Base-by-base conservation (phyloP, 208 protist genomes). In the Trypanosoma melophagium region DNA sequence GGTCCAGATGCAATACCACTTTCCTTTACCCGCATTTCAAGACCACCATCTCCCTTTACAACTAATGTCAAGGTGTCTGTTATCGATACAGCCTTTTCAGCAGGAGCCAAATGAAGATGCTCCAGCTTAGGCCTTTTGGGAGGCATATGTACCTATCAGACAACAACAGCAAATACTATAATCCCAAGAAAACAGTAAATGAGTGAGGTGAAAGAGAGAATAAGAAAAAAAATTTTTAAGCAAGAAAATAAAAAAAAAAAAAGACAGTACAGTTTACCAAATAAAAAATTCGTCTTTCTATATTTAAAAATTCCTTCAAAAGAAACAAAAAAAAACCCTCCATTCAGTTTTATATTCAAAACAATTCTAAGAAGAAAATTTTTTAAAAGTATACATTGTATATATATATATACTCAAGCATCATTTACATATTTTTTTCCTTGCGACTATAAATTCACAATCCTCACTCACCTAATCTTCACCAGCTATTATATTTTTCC, bases 21-120 rank as follows among this genome's bases (percentile, higher is more conserved):
- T 60, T 90, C 80, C 42, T 96, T 94, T n/a, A 94, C 88, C n/a
- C 87, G 84, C 84, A 94, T 86, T 60, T 93, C 86, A 58, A 83
- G 68, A 35, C 87, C 90, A 12, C 85, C 86, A 61, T 94, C 88
- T 24, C 86, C 88, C 60, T 90, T 93, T n/a, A 96, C 88, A 51
- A 94, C 87, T 69, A 96, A 49, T 0, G 91, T 96, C 76, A 96
- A 83, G 1, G 91, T 96, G 72, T 96, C 90, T 13, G 90, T 96
- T 60, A 96, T 96, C 14, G 90, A 93, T 49, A 96, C 87, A 19
- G 78, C 74, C 44, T 84, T 89, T 50, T 96, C 79, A 44, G 79
- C 49, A 28, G 71, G 84, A 47, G 63, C 77, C 56, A 94, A 76
- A 51, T 82, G 77, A 25, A 94, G 79, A 56, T 87, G 72, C 58